Base-by-base conservation (phyloP, 192 early-diverging fungal species). In the Hyaloraphidium curvatum region DNA sequence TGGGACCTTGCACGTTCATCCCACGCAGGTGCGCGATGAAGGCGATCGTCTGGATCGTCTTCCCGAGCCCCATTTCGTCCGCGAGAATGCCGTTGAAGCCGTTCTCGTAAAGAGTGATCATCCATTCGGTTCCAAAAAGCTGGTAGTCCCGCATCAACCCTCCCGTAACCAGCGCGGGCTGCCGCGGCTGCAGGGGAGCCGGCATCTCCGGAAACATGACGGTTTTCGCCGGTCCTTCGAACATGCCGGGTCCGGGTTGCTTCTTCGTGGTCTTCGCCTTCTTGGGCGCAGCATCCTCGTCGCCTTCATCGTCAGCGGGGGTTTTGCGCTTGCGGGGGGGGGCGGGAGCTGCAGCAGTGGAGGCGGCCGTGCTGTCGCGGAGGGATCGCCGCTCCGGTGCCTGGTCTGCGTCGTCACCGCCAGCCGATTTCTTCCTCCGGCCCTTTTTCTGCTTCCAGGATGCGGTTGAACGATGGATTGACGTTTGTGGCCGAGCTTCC, bases 61-160 rank as follows among this genome's bases (percentile, higher is more conserved):
- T 64, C 40, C 22, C 37, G 4, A 35, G 28, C 13, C 40, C 40
- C 91, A 94, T 91, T 53, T 92, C 87, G 65, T 95, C 94, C 4
- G 87, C 91, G 31, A 95, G 61, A 58, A 95, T 95, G 19, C 94
- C 94, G 53, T 93, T 95, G 17, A 95, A 62, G 13, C 94, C 91
- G 63, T 94, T 93, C 51, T 93, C 89, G 68, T 88, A 97, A 2
- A 97, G 68, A 59, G 78, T 84, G 40, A 87, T 81, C 55, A 97
- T 64, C 94, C 94, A 97, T 61, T 94, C 89, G 55, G 94, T 77
- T 48, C 94, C 94, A 1, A 83, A 83, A 37, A 93, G 61, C 65
- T 97, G 94, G 67, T 95, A 95, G 33, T 93, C 87, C 22, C 87
- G 76, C 66, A 97, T 70, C 23, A 48, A 22, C 7, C 7, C 43